Conservation (phyloP, 208 protist genomes). For the Leishmania lainsoni region DNA sequence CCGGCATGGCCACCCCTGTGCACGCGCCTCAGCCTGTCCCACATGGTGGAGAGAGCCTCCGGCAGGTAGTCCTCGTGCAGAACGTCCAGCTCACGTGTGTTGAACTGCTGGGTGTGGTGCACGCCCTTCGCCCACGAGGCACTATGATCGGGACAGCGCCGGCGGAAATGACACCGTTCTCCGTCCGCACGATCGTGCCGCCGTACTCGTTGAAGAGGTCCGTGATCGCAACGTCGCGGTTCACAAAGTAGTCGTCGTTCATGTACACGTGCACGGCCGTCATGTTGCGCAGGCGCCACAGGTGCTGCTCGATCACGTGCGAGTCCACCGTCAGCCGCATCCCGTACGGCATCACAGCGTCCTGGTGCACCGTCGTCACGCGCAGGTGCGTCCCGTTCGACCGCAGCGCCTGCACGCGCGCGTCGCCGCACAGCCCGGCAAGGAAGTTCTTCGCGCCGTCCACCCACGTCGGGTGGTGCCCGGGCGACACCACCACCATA, state of each 20-base stretch:
- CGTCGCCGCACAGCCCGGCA: slow-evolving; percentile 29
- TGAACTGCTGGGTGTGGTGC: slow-evolving; percentile 43
- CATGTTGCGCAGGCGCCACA: slow-evolving; percentile 57
- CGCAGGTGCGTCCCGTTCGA: slow-evolving; percentile 44
- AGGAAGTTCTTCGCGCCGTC: slow-evolving; percentile 71
- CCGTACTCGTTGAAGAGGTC: slow-evolving; percentile 68
- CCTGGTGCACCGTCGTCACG: slow-evolving; percentile 69
- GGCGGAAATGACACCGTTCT: too few species aligned
- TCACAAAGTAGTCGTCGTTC: slow-evolving; percentile 82
- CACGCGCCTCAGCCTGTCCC: too few species aligned
- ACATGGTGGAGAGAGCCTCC: too few species aligned
- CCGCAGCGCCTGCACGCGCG: slow-evolving; percentile 28
- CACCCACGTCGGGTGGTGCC: slow-evolving; percentile 92
- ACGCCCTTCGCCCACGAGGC: too few species aligned
- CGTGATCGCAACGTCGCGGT: slow-evolving; percentile 53
- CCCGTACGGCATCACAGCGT: slow-evolving; percentile 60
- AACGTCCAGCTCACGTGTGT: slow-evolving; percentile 44
- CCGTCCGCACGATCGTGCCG: slow-evolving; percentile 61
- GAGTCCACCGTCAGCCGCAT: slow-evolving; percentile 59
- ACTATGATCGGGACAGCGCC: too few species aligned
- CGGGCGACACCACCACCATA: slow-evolving; percentile 96
- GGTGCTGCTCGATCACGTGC: slow-evolving; percentile 59
- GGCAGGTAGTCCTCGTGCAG: slow-evolving; percentile 27
- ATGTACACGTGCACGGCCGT: slow-evolving; percentile 66
- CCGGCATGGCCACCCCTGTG: too few species aligned